Percentiles rank a stretch among this genome's conserved stretches.
Evolutionary conservation across 2,329 filamentous ascomycete genomes (phyloP).

Genomic region (Juglanconis sp.): DNA sequence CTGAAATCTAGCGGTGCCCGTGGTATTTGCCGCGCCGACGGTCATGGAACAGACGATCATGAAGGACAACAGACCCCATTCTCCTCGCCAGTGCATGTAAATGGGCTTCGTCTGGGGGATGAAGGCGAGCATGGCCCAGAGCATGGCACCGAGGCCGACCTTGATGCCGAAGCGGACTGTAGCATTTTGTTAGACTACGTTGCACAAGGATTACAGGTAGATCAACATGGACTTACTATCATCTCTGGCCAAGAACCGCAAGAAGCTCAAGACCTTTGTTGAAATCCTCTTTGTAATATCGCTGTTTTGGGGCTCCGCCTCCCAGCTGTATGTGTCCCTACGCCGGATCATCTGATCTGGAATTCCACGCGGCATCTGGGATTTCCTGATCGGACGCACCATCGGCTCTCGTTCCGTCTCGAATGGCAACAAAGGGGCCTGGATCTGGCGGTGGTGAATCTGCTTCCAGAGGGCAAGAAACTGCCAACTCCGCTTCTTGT

Average conservation of each 20-base stretch:
- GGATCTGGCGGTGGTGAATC: slow-evolving; percentile 15
- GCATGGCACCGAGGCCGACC: slow-evolving; percentile 81
- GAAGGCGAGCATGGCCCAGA: slow-evolving; percentile 89
- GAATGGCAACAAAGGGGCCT: slow-evolving; percentile 25
- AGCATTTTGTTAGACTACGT: slow-evolving; percentile 21
- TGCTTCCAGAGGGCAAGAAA: slow-evolving; percentile 78
- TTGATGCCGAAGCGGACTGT: slow-evolving; percentile 77
- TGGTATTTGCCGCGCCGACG: slow-evolving; percentile 92
- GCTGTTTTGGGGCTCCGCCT: slow-evolving; percentile 48
- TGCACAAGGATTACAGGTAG: not conserved
- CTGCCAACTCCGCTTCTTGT: slow-evolving; percentile 66
- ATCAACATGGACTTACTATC: slow-evolving; percentile 39
- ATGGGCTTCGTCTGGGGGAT: slow-evolving; percentile 72
- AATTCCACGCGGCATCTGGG: slow-evolving; percentile 54
- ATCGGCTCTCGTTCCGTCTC: slow-evolving; percentile 42
- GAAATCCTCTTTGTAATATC: slow-evolving; percentile 42
- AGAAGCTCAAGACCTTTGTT: slow-evolving; percentile 40
- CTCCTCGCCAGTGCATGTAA: slow-evolving; percentile 86
- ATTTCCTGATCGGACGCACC: slow-evolving; percentile 48
- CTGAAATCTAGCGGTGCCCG: slow-evolving; percentile 78
- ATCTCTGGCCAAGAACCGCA: slow-evolving; percentile 50
- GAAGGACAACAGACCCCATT: slow-evolving; percentile 95
- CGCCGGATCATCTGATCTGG: slow-evolving; percentile 50
- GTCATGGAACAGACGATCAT: slow-evolving; percentile 99
- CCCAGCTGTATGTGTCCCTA: slow-evolving; percentile 55